Base-by-base conservation (phyloP, 768 basidiomycete genomes). In the Tubosaeta sp. region DNA sequence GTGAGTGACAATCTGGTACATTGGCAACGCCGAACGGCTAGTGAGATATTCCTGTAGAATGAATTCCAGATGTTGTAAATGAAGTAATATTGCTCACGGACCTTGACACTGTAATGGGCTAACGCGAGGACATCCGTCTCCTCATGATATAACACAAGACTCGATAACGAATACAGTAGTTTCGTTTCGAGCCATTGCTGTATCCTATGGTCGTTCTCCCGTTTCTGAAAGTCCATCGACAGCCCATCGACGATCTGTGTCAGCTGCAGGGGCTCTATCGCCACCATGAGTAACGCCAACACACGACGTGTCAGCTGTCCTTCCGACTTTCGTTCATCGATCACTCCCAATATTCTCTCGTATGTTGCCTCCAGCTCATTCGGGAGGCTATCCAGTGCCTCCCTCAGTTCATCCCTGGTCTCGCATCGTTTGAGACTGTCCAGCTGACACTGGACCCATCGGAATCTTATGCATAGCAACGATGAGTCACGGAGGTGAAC, bases 401-500 rank as follows among this genome's bases (percentile, higher is more conserved):
- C 10, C 27, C 25, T 30, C n/a, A 53, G 25, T 29, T 53, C 38
- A 12, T 13, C 14, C 19, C 2, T 5, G 11, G 43, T 30, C 0
- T n/a, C 4, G 18, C 44, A 53, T 29, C 19, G 42, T 31, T 32
- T 32, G 0, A 53, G 38, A 3, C 31, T 25, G 27, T 53, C 48
- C 1, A 53, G 11, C n/a, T 53, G 52, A 5, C 52, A 53, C 10
- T 48, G 46, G 7, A 48, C 40, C 52, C 52, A 53, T 0, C 52
- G 52, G 9, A 53, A 53, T 16, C 52, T 53, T 8, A 1, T 3
- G 13, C 16, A 31, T 3, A 18, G 36, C 0, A 14, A 1, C 14
- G 2, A 5, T 49, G 18, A 44, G 29, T 39, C 3, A 2, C 6
- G 1, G 18, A 1, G 1, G 12, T 32, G 8, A 11, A 21, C 4